These are phyloP conservation scores for Phytophthora niederhauseri DNA, from an alignment of 352 stramenopile genomes.

Conservation along the genomic window DNA sequence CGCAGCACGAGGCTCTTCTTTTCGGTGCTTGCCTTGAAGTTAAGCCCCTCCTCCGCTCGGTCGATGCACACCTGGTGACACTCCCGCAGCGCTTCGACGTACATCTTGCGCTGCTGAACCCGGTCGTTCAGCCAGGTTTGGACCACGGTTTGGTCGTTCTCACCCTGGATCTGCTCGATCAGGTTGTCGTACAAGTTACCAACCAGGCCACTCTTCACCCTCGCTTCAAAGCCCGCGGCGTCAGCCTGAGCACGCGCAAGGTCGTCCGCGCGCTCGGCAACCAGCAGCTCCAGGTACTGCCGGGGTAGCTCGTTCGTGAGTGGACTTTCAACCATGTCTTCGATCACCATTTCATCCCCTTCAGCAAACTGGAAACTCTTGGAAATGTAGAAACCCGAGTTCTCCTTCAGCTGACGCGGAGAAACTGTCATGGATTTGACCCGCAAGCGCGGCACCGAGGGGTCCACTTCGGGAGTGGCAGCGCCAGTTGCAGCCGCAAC, in stretches of 20 bases:
- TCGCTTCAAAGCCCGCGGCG: constrained; percentile 61
- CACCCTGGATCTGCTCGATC: constrained; percentile 86
- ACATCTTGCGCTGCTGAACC: constrained; percentile 66
- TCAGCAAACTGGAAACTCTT: constrained; percentile 85
- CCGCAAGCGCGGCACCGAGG: constrained; percentile 48
- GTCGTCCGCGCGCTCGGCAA: constrained; percentile 60
- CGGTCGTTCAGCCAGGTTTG: constrained; percentile 79
- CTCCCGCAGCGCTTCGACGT: constrained; percentile 70
- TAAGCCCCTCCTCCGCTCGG: constrained; percentile 68
- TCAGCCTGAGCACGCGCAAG: constrained; percentile 56
- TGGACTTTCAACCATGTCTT: constrained; percentile 83
- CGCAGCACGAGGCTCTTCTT: constrained; percentile 80
- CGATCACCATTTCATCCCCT: constrained; percentile 76
- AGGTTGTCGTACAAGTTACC: constrained; percentile 78
- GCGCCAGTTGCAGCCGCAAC: constrained; percentile 17
- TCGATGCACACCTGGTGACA: constrained; percentile 74
- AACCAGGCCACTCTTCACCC: constrained; percentile 66
- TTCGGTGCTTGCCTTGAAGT: constrained; percentile 85
- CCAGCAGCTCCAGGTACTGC: constrained; percentile 75
- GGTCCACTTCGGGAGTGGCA: constrained; percentile 27
- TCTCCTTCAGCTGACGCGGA: constrained; percentile 74
- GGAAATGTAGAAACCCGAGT: constrained; percentile 76
- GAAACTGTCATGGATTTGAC: constrained; percentile 81
- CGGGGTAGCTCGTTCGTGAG: constrained; percentile 84
- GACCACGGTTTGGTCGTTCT: constrained; percentile 77